These are phyloP conservation scores for Sisymbrium altissimum DNA, from an alignment of 345 rosid genomes.

Conservation along the genomic window DNA sequence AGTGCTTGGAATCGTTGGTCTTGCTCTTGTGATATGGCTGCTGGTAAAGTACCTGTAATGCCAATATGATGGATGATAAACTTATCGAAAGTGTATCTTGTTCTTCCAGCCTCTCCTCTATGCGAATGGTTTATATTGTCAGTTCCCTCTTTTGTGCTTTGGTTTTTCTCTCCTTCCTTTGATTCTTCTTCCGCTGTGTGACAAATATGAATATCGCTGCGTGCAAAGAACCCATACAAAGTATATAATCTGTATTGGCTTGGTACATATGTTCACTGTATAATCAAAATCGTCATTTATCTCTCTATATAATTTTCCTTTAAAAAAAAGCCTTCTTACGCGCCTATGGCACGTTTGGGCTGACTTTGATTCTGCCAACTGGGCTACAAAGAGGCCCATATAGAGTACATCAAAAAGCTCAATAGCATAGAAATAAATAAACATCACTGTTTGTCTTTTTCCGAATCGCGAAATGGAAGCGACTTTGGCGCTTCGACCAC, in stretches of 20 bases:
- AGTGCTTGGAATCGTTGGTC: conserved; percentile 71
- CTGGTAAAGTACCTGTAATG: conserved; percentile 78
- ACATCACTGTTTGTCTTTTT: neutral
- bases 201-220: conserved; percentile 3
- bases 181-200: conserved; percentile 5
- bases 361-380: neutral
- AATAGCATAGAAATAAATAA: neutral
- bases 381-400: neutral
- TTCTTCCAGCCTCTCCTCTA: neutral
- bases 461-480: neutral
- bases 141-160: conserved; percentile 11
- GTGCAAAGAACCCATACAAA: conserved; percentile 4
- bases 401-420: neutral
- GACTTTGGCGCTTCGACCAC: neutral
- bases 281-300: neutral
- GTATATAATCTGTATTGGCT: conserved; percentile 21
- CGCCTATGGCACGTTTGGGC: neutral
- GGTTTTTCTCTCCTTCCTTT: neutral
- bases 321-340: too few relatives aligned
- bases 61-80: neutral
- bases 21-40: conserved; percentile 61
- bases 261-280: neutral
- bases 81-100: neutral
- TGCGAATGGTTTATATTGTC: conserved; percentile 1
- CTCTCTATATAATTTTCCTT: too few relatives aligned